Percentiles rank a stretch among this genome's conserved stretches.
These are phyloP conservation scores for Nemophila menziesii DNA, from an alignment of 257 asterid species.

Conservation along the genomic window DNA sequence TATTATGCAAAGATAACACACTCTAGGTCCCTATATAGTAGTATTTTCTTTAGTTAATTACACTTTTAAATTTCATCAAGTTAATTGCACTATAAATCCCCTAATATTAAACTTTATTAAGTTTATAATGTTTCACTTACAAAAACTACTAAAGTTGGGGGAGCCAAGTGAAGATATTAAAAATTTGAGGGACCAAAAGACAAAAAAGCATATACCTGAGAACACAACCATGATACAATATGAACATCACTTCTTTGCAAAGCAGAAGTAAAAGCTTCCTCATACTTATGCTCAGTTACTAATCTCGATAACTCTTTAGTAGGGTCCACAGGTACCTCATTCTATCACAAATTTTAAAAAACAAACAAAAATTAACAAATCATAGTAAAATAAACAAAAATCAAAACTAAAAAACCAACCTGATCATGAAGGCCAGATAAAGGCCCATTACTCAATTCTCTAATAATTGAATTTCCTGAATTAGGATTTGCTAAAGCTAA, in stretches of 20 bases:
- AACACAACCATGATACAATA: slow-evolving; percentile 85
- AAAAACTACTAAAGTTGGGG: too few relatives aligned
- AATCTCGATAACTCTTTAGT: slow-evolving; percentile 82
- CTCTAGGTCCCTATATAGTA: too few relatives aligned
- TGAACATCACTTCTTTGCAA: slow-evolving; percentile 78
- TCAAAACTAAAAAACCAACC: slow-evolving; percentile 29
- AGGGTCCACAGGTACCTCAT: slow-evolving; percentile 82
- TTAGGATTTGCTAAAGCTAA: slow-evolving; percentile 62
- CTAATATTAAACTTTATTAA: too few relatives aligned
- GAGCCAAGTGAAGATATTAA: too few relatives aligned
- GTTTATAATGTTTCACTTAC: too few relatives aligned
- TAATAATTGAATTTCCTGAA: slow-evolving; percentile 40
- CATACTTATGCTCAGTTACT: slow-evolving; percentile 69
- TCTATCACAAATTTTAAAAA: slow-evolving; percentile 34
- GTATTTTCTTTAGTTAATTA: too few relatives aligned
- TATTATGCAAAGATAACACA: too few relatives aligned
- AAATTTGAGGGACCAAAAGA: not conserved
- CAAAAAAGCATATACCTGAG: slow-evolving; percentile 48
- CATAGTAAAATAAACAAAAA: not conserved
- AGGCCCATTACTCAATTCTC: slow-evolving; percentile 84
- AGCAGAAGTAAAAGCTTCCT: slow-evolving; percentile 83
- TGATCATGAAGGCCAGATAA: slow-evolving; percentile 68
- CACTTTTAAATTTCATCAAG: too few relatives aligned
- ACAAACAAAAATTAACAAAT: not conserved
- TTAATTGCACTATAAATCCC: too few relatives aligned